A percentile compares a stretch with the other conserved stretches of the same genome.
Conservation (phyloP, 2,329 filamentous ascomycete genomes). For the Drechslerella dactyloides region DNA sequence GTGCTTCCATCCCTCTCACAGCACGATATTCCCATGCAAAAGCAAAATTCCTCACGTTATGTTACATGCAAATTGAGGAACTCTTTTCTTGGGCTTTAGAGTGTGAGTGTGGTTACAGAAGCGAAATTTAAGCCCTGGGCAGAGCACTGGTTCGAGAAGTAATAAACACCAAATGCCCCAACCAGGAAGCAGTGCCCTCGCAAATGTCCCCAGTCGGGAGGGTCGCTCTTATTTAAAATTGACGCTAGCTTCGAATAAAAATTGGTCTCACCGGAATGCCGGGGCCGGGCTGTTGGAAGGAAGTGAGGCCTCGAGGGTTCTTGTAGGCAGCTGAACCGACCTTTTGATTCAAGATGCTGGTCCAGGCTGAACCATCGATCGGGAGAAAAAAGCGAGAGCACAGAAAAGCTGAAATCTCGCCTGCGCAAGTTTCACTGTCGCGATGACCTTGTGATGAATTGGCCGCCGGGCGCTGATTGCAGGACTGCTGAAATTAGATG, state of each 20-base stretch:
- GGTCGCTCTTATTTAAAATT: too few species aligned
- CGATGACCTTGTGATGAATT: constrained; percentile 16
- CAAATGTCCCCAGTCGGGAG: not conserved
- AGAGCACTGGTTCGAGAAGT: constrained; percentile 15
- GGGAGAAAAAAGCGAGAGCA: constrained; percentile 19
- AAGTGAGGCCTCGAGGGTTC: not conserved
- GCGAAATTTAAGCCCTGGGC: constrained; percentile 45
- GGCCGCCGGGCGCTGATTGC: constrained; percentile 9
- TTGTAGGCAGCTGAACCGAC: constrained; percentile 4
- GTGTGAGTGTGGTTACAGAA: constrained; percentile 49
- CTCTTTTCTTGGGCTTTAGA: constrained; percentile 39
- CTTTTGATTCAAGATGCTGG: not conserved
- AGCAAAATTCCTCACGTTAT: constrained; percentile 36
- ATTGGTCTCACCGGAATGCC: constrained; percentile 33
- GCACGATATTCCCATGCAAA: constrained; percentile 47
- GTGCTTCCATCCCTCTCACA: constrained; percentile 48
- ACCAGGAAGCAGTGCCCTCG: constrained; percentile 32
- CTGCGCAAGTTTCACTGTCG: constrained; percentile 25
- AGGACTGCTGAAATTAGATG: constrained; percentile 35
- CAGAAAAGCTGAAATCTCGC: constrained; percentile 3
- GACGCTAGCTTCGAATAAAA: constrained; percentile 10
- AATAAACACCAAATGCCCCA: constrained; percentile 27
- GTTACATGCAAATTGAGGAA: constrained; percentile 51
- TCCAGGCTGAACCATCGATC: constrained; percentile 12
- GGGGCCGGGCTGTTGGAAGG: constrained; percentile 17